These are phyloP conservation scores for Allodekkera sacchari DNA, from an alignment of 805 yeast species.

Conservation along the genomic window DNA sequence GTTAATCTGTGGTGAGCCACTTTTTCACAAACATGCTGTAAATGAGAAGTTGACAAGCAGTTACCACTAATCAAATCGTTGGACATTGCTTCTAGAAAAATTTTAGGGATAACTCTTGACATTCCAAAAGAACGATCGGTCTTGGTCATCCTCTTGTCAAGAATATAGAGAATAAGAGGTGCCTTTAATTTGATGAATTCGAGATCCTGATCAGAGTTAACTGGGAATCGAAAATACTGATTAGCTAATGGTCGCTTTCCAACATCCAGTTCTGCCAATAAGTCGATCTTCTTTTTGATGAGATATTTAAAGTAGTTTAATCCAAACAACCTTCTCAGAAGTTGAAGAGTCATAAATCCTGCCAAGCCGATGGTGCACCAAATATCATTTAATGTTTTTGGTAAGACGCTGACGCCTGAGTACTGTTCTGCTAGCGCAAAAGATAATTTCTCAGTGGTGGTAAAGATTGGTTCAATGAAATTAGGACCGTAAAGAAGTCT, in stretches of 20 bases:
- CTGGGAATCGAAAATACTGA: constrained; percentile 59
- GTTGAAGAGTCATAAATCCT: constrained; percentile 71
- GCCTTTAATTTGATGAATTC: constrained; percentile 70
- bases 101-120: constrained; percentile 82
- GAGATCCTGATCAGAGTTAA: constrained; percentile 47
- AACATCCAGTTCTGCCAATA: constrained; percentile 64
- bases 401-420: constrained; percentile 88
- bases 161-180: constrained; percentile 73
- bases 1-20: constrained; percentile 84
- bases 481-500: constrained; percentile 62
- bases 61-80: constrained; percentile 79
- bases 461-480: constrained; percentile 69
- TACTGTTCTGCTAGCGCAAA: constrained; percentile 79
- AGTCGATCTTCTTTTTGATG: constrained; percentile 55
- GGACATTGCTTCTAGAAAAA: constrained; percentile 90
- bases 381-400: constrained; percentile 65
- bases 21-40: constrained; percentile 89
- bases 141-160: constrained; percentile 91
- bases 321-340: constrained; percentile 68
- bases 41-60: constrained; percentile 70
- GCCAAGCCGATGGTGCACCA: constrained; percentile 91
- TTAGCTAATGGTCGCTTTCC: constrained; percentile 76
- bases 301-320: constrained; percentile 70
- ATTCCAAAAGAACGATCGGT: constrained; percentile 92
- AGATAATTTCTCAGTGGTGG: constrained; percentile 59